Conservation (phyloP, 73 alveolate species). For the Tetrahymena malaccensis region DNA sequence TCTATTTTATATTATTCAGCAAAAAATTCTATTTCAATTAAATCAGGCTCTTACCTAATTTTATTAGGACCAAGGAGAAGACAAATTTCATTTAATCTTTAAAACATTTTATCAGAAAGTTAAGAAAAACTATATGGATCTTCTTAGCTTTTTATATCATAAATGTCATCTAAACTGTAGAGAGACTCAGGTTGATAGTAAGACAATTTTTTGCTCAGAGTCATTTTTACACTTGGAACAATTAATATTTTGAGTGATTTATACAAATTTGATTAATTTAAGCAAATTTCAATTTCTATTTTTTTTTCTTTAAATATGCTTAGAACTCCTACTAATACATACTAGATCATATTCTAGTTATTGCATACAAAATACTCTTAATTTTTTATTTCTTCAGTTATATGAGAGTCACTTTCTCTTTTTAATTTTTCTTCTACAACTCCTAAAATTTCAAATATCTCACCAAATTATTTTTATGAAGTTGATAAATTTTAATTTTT, state of each 20-base stretch:
- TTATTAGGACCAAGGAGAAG: not conserved
- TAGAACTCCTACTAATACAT: not conserved
- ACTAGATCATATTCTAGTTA: not conserved
- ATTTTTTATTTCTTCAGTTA: not conserved
- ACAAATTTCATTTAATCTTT: not conserved
- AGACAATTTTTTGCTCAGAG: not conserved
- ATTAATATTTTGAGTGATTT: not conserved
- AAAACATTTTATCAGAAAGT: not conserved
- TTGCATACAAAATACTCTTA: not conserved
- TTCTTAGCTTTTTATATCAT: not conserved
- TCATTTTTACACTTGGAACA: not conserved
- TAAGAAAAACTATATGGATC: not conserved
- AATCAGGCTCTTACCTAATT: not conserved
- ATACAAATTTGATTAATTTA: not conserved
- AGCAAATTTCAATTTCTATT: not conserved
- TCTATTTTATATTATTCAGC: not conserved
- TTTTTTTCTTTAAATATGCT: not conserved
- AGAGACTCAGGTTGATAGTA: not conserved
- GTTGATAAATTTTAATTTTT: not conserved
- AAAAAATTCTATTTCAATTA: not conserved
- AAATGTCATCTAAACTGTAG: not conserved
- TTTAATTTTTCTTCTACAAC: not conserved
- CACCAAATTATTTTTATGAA: not conserved
- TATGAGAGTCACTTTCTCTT: not conserved
- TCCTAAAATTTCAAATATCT: not conserved